Percentiles rank a stretch among this genome's conserved stretches.
Conservation (phyloP, 2,329 filamentous ascomycete genomes). For the Fonsecaea nubica region DNA sequence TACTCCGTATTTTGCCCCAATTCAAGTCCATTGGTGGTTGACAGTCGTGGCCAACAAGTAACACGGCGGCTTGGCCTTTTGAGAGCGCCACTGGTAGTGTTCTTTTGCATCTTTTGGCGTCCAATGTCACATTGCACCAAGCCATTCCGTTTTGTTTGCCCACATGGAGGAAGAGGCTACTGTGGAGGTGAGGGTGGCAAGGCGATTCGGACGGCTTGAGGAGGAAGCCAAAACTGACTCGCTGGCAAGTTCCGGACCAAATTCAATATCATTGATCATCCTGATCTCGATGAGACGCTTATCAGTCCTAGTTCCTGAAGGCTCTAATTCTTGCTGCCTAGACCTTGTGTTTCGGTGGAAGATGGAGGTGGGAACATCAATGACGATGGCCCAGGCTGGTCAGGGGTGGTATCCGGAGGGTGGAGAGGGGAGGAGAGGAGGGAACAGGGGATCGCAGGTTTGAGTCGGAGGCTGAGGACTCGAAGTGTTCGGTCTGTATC, state of each 20-base stretch:
- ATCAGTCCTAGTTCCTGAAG: not conserved
- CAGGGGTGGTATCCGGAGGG: not conserved
- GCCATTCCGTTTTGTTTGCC: not conserved
- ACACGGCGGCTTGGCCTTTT: constrained; percentile 6
- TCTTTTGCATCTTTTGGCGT: not conserved
- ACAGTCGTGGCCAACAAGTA: not conserved
- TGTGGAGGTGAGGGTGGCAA: not conserved
- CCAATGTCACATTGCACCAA: not conserved
- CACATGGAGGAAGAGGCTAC: not conserved
- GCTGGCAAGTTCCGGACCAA: not conserved
- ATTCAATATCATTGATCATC: not conserved
- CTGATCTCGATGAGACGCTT: constrained; percentile 7
- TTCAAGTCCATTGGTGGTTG: not conserved
- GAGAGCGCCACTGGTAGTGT: not conserved
- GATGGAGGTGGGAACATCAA: not conserved
- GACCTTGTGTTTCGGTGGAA: not conserved
- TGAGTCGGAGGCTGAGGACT: not conserved
- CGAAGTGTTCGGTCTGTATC: not conserved
- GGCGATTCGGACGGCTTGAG: not conserved
- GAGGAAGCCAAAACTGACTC: not conserved
- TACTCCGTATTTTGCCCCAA: constrained; percentile 2
- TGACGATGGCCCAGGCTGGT: constrained; percentile 4
- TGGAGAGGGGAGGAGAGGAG: not conserved
- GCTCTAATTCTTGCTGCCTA: constrained; percentile 1
- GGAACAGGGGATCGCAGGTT: not conserved